A percentile compares a stretch with the other conserved stretches of the same genome.
phyloP scores from a whole-genome alignment of 2,329 filamentous ascomycete genomes.

The Sporothrix sp. region DNA sequence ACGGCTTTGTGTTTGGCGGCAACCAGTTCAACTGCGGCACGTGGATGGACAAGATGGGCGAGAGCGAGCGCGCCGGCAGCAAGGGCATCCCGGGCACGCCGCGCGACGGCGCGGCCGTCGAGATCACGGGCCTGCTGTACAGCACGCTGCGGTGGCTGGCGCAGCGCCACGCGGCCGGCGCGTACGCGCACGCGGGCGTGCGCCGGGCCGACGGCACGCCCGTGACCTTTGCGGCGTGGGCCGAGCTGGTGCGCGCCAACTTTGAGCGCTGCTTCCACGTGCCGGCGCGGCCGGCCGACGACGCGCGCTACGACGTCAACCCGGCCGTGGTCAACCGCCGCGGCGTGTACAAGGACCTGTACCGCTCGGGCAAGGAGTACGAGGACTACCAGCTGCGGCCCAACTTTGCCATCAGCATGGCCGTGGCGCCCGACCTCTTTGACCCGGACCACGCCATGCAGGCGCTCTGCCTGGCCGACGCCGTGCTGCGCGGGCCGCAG shows the following conservation, averaged over 20 bases:
- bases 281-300: slow-evolving; percentile 58
- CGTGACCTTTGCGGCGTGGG: slow-evolving; percentile 72
- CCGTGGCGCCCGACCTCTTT: slow-evolving; percentile 83
- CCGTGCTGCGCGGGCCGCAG: slow-evolving; percentile 69
- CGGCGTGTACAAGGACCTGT: slow-evolving; percentile 97
- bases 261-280: slow-evolving; percentile 93
- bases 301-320: slow-evolving; percentile 72
- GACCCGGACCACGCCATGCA: slow-evolving; percentile 65
- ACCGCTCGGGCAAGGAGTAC: slow-evolving; percentile 87
- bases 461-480: slow-evolving; percentile 72
- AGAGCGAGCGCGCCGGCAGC: slow-evolving; percentile 78
- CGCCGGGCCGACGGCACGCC: slow-evolving; percentile 48
- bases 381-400: slow-evolving; percentile 94
- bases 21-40: slow-evolving; percentile 94
- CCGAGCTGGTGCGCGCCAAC: slow-evolving; percentile 64
- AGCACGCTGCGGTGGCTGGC: slow-evolving; percentile 78
- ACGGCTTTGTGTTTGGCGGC: slow-evolving; percentile 85
- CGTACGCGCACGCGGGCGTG: slow-evolving; percentile 66
- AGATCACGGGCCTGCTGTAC: slow-evolving; percentile 90
- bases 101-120: slow-evolving; percentile 86
- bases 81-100: slow-evolving; percentile 96
- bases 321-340: slow-evolving; percentile 71
- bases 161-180: slow-evolving; percentile 53
- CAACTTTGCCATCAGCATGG: slow-evolving; percentile 95
- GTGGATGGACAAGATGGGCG: slow-evolving; percentile 99